These are phyloP conservation scores for Thoreauomyces humboldtii DNA, from an alignment of 192 early-diverging fungal species.

Conservation along the genomic window DNA sequence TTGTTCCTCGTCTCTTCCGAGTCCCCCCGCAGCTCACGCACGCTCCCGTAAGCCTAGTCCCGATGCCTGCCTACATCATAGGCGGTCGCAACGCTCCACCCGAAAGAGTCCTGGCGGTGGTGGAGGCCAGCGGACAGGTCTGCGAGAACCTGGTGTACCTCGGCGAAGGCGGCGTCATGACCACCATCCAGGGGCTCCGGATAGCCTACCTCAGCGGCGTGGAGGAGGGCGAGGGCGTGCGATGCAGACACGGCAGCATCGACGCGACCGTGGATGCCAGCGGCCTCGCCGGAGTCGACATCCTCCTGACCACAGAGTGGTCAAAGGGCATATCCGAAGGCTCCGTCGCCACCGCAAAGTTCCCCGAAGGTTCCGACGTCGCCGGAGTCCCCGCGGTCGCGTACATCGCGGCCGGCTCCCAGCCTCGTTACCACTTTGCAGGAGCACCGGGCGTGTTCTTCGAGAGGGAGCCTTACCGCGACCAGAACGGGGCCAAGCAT, in stretches of 20 bases:
- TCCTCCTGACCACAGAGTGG: slow-evolving; percentile 84
- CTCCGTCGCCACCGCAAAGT: slow-evolving; percentile 9
- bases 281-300: slow-evolving; percentile 53
- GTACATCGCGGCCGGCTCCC: slow-evolving; percentile 42
- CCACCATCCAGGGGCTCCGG: slow-evolving; percentile 56
- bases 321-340: slow-evolving; percentile 48
- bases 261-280: not conserved
- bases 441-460: slow-evolving; percentile 65
- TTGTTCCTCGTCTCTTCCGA: no score
- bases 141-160: slow-evolving; percentile 67
- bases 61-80: slow-evolving; percentile 74
- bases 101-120: slow-evolving; percentile 45
- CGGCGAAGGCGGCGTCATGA: slow-evolving; percentile 47
- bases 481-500: slow-evolving; percentile 48
- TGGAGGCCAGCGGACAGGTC: slow-evolving; percentile 65
- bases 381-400: slow-evolving; percentile 40
- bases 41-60: slow-evolving; percentile 41
- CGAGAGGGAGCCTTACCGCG: slow-evolving; percentile 82
- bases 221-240: not conserved
- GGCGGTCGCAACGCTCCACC: slow-evolving; percentile 66
- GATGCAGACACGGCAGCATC: no score
- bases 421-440: slow-evolving; percentile 91
- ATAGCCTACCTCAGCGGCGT: slow-evolving; percentile 62
- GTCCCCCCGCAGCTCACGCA: not conserved
- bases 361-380: slow-evolving; percentile 5